Conservation (phyloP, 371 early-diverging fungal species). For the Dichotomocladium elegans region DNA sequence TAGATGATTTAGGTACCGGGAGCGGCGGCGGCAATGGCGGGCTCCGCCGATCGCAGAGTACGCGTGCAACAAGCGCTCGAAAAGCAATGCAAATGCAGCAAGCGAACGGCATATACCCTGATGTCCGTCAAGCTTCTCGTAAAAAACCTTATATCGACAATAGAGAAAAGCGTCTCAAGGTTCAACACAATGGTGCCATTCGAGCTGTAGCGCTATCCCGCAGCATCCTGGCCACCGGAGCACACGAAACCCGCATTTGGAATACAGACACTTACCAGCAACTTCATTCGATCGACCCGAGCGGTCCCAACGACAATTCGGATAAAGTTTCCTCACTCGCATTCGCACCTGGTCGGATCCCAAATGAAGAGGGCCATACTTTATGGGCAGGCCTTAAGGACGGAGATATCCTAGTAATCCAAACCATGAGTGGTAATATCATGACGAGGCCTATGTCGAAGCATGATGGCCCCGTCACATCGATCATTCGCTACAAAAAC, state of each 20-base stretch:
- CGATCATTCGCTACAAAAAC: slow-evolving; percentile 54
- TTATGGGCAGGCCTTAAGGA: slow-evolving; percentile 66
- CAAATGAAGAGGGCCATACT: slow-evolving; percentile 52
- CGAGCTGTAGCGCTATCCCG: slow-evolving; percentile 19
- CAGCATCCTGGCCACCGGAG: slow-evolving; percentile 17
- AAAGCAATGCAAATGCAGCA: slow-evolving; percentile 19
- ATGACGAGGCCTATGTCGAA: slow-evolving; percentile 46
- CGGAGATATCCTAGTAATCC: slow-evolving; percentile 57
- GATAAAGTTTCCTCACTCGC: slow-evolving; percentile 27
- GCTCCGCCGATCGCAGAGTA: slow-evolving; percentile 6
- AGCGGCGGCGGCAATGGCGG: neutral
- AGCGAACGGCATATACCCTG: slow-evolving; percentile 17
- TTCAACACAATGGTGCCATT: slow-evolving; percentile 13
- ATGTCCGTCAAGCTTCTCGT: slow-evolving; percentile 18
- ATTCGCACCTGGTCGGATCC: slow-evolving; percentile 34
- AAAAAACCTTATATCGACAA: slow-evolving; percentile 14
- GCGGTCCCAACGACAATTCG: slow-evolving; percentile 12
- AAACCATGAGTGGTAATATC: slow-evolving; percentile 42
- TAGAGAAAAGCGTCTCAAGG: neutral
- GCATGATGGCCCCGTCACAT: slow-evolving; percentile 60
- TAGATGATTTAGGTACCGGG: neutral
- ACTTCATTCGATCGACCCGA: slow-evolving; percentile 10
- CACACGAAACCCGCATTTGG: slow-evolving; percentile 18
- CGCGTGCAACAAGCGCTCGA: slow-evolving; percentile 2
- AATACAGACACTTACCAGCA: slow-evolving; percentile 8